Evolutionary conservation across 306 rosid genomes (phyloP).

Genomic region (Bauhinia variegata): DNA sequence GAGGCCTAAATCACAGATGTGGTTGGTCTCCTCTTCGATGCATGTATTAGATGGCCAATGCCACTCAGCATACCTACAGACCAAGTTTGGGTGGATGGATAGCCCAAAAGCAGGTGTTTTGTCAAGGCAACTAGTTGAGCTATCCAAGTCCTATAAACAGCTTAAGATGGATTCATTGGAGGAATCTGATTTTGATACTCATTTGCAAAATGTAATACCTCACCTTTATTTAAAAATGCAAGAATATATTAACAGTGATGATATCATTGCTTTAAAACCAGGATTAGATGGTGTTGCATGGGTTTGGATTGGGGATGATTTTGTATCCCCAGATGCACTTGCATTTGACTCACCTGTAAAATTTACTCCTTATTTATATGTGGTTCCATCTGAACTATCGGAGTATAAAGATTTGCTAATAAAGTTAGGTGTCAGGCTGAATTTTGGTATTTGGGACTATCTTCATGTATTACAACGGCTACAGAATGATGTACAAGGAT

Average conservation of each 20-base stretch:
- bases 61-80: conserved; percentile 55
- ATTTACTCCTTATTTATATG: conserved; percentile 89
- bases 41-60: conserved; percentile 79
- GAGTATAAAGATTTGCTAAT: conserved; percentile 78
- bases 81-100: conserved; percentile 83
- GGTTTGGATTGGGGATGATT: conserved; percentile 99
- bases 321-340: conserved; percentile 76
- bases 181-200: conserved; percentile 62
- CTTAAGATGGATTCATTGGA: conserved; percentile 60
- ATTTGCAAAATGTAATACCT: conserved; percentile 66
- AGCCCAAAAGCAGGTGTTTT: conserved; percentile 57
- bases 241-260: conserved; percentile 57
- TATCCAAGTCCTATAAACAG: conserved; percentile 66
- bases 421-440: conserved; percentile 73
- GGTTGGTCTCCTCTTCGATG: conserved; percentile 88
- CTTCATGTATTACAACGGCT: conserved; percentile 69
- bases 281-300: conserved; percentile 72
- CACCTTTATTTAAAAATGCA: conserved; percentile 75
- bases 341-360: conserved; percentile 99
- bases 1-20: conserved; percentile 89
- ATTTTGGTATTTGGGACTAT: conserved; percentile 80
- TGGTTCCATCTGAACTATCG: conserved; percentile 89
- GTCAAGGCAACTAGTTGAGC: conserved; percentile 68
- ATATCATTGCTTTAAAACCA: conserved; percentile 54
- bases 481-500: conserved; percentile 71